Conservation (phyloP, 352 stramenopile species). For the Plasmopara viticola region DNA sequence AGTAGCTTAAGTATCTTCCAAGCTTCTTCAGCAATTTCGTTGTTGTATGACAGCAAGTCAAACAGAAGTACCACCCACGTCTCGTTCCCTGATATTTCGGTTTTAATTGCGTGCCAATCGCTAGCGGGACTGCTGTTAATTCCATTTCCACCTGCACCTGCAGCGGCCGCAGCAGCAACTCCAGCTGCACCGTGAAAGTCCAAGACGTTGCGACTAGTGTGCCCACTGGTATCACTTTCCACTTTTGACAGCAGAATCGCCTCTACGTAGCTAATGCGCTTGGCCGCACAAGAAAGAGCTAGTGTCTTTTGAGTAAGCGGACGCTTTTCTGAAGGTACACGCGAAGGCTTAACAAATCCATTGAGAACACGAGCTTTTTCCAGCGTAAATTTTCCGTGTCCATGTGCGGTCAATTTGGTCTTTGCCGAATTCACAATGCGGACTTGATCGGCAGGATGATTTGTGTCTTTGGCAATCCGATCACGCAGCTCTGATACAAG, state of each 20-base stretch:
- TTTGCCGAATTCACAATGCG: conserved; percentile 67
- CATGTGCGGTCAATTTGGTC: conserved; percentile 60
- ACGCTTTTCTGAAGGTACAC: conserved; percentile 13
- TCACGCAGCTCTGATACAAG: conserved; percentile 59
- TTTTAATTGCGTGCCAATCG: conserved; percentile 67
- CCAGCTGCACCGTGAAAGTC: conserved; percentile 32
- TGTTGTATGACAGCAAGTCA: conserved; percentile 36
- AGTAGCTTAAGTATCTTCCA: conserved; percentile 76
- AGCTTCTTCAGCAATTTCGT: conserved; percentile 57
- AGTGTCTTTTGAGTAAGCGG: conserved; percentile 26
- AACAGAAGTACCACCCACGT: conserved; percentile 41
- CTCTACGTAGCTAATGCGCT: conserved; percentile 44
- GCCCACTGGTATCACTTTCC: conserved; percentile 55
- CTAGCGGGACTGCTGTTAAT: conserved; percentile 41
- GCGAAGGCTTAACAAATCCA: conserved; percentile 6
- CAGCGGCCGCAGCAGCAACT: conserved; percentile 18
- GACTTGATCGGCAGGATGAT: conserved; percentile 53
- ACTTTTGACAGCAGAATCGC: conserved; percentile 55
- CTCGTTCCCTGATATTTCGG: conserved; percentile 48
- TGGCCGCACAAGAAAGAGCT: conserved; percentile 13
- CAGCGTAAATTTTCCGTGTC: conserved; percentile 61
- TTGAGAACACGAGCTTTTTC: conserved; percentile 58
- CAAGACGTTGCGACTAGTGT: conserved; percentile 37
- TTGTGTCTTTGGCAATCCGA: conserved; percentile 54
- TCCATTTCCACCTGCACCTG: conserved; percentile 24